Evolutionary conservation across 257 asterid genomes (phyloP), one percentile per base, ranked within the genome.

Genomic region (Galeopsis tetrahit): DNA sequence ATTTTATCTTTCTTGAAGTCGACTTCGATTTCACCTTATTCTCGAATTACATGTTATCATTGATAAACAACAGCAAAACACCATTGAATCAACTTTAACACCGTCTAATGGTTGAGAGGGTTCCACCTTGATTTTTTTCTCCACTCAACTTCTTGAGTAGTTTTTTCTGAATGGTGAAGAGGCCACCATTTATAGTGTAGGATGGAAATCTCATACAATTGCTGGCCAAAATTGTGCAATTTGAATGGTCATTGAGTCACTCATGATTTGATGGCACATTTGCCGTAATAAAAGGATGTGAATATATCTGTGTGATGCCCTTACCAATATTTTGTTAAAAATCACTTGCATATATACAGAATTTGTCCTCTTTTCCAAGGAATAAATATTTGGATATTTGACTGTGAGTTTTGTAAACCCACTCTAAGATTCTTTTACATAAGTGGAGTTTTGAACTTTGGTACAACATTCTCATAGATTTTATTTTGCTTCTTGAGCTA

Each of bases 401-500:
- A 49, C 28, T 1, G 56, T 49, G 10, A 10, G 10, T 44, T 44
- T 44, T 9, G 14, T 10, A 44, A 44, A 44, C 51, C 14, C 51
- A 44, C 51, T 2, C 10, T 55, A 60, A 42, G 42, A 36, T 15
- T 69, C 60, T 3, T 31, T 15, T 4, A 32, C 68, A 35, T 17
- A 59, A n/a, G 64, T 52, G 35, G 10, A 57, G 49, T 34, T 40
- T 44, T 39, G n/a, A 58, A 36, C 40, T 71, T 52, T 35, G 17
- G 49, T 35, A 61, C 35, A 17, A 15, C 70, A 52, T 55, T 66
- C 64, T 70, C 15, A 32, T 55, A 44, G 33, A 44, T 55, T 52
- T 59, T 3, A 69, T 59, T 59, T 11, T 33, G 65, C 44, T 55
- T 63, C 69, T 66, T 21, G 21, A 70, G 48, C 59, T 40, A 11